A percentile compares a stretch with the other conserved stretches of the same genome.
Conservation (phyloP, 2,329 filamentous ascomycete species). For the Pestalotiopsis sp. region DNA sequence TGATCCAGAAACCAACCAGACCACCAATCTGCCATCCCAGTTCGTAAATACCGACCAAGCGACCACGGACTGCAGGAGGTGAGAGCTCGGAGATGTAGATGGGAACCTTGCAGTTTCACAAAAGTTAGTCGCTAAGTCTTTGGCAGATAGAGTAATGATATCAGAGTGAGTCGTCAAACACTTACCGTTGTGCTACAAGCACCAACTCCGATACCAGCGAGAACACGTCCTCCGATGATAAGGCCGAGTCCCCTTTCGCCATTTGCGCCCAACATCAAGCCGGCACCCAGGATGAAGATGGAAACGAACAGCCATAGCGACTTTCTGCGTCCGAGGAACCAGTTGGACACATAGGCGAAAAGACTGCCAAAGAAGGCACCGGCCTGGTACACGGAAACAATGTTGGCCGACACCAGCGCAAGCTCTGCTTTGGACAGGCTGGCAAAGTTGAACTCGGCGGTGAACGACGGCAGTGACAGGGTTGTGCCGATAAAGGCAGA, state of each 20-base stretch:
- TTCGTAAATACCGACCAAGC: conserved; percentile 69
- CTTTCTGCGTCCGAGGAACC: conserved; percentile 68
- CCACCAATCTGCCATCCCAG: conserved; percentile 67
- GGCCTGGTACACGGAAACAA: conserved; percentile 81
- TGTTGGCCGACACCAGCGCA: conserved; percentile 70
- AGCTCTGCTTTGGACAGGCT: conserved; percentile 49
- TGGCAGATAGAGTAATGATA: neutral
- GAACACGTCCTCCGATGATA: conserved; percentile 64
- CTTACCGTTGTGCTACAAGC: conserved; percentile 55
- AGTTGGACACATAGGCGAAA: conserved; percentile 66
- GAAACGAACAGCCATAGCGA: conserved; percentile 63
- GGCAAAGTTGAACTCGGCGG: conserved; percentile 66
- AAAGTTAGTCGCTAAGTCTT: neutral
- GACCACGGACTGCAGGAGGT: conserved; percentile 65
- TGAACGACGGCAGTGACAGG: conserved; percentile 70
- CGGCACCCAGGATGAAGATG: conserved; percentile 72
- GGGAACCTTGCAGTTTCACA: neutral
- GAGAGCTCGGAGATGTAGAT: conserved; percentile 64
- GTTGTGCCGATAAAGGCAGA: conserved; percentile 81
- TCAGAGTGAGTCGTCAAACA: neutral
- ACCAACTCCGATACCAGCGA: conserved; percentile 66
- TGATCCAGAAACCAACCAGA: conserved; percentile 67
- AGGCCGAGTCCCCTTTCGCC: conserved; percentile 64
- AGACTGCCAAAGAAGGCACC: conserved; percentile 84
- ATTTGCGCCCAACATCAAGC: conserved; percentile 71